phyloP scores from a whole-genome alignment of 306 rosid genomes.

The Quillaja saponaria region DNA sequence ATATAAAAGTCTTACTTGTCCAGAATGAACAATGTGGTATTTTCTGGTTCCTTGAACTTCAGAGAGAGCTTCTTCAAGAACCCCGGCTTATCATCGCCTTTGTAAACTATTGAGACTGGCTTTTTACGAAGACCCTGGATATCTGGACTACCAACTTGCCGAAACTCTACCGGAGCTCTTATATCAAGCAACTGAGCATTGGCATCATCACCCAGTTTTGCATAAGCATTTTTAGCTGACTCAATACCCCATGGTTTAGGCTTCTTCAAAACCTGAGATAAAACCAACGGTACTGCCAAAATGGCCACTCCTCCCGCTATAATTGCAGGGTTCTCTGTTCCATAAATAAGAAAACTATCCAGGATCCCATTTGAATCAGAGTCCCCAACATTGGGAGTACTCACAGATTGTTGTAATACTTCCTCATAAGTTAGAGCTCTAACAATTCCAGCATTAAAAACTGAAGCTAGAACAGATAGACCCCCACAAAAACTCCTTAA shows the following conservation, averaged over 20 bases:
- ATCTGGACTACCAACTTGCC: constrained; percentile 77
- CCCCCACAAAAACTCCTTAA: constrained; percentile 51
- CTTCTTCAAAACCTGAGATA: constrained; percentile 68
- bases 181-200: constrained; percentile 83
- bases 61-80: constrained; percentile 75
- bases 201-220: constrained; percentile 67
- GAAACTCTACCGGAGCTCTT: constrained; percentile 60
- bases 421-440: constrained; percentile 82
- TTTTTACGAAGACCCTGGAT: constrained; percentile 73
- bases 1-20: constrained; percentile 71
- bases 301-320: constrained; percentile 69
- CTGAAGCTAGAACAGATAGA: constrained; percentile 58
- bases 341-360: constrained; percentile 57
- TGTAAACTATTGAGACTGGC: constrained; percentile 59
- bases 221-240: constrained; percentile 80
- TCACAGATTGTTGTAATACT: constrained; percentile 49
- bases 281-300: constrained; percentile 73
- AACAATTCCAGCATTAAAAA: constrained; percentile 53
- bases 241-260: constrained; percentile 91
- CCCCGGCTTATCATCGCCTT: constrained; percentile 76
- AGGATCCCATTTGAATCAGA: constrained; percentile 53
- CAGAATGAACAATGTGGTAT: constrained; percentile 83
- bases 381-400: constrained; percentile 39
- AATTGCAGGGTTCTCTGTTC: constrained; percentile 65
- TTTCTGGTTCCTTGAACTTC: constrained; percentile 88